Percentiles rank a stretch among this genome's conserved stretches.
Evolutionary conservation across 2,329 filamentous ascomycete genomes (phyloP).

Genomic region (Calycina marina): DNA sequence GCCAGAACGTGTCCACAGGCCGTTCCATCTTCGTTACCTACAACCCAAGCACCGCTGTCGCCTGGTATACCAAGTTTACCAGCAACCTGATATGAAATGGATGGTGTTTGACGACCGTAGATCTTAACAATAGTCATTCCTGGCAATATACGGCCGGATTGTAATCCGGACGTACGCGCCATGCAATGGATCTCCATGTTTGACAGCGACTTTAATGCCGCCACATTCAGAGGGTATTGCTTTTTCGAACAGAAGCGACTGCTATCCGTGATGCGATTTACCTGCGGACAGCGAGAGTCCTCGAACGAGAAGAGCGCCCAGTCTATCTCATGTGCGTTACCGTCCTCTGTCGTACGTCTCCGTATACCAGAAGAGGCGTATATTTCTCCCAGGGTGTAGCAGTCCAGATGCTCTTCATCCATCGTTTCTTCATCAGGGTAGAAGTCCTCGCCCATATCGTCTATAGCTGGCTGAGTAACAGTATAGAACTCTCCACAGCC

Average conservation of each 20-base stretch:
- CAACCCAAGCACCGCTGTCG: slow-evolving; percentile 86
- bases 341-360: slow-evolving; percentile 49
- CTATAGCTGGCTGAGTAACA: slow-evolving; percentile 82
- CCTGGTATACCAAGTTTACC: slow-evolving; percentile 56
- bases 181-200: slow-evolving; percentile 75
- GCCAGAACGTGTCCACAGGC: slow-evolving; percentile 86
- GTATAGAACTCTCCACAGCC: slow-evolving; percentile 64
- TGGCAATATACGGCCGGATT: slow-evolving; percentile 62
- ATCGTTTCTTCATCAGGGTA: slow-evolving; percentile 58
- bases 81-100: slow-evolving; percentile 50
- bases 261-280: slow-evolving; percentile 49
- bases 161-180: slow-evolving; percentile 73
- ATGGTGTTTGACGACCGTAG: slow-evolving; percentile 68
- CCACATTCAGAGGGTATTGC: slow-evolving; percentile 41
- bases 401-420: slow-evolving; percentile 68
- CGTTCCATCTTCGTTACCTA: slow-evolving; percentile 62
- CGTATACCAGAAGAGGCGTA: slow-evolving; percentile 85
- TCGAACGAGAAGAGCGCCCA: slow-evolving; percentile 84
- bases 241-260: slow-evolving; percentile 26
- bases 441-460: slow-evolving; percentile 74
- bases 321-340: slow-evolving; percentile 79
- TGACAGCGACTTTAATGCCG: slow-evolving; percentile 46
- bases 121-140: slow-evolving; percentile 77
- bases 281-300: slow-evolving; percentile 51
- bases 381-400: slow-evolving; percentile 66